Evolutionary conservation across 148 eudicot genomes (phyloP), one percentile per base, ranked within the genome.

Genomic region (Camellia lanceoleosa): DNA sequence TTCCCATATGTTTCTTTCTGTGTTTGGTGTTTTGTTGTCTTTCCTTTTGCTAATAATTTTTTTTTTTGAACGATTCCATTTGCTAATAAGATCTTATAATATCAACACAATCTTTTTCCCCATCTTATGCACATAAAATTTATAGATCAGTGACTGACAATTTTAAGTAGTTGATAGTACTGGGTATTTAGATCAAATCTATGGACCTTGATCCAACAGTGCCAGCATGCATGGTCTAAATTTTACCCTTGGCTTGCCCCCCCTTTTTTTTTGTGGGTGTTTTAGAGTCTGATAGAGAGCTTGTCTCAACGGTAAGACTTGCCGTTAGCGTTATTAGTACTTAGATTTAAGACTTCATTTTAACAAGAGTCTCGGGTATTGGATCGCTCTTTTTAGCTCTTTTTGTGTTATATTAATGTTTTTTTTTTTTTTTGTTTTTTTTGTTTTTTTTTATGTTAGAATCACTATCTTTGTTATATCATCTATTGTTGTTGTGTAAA

Each of bases 91-190:
- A 76, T 47, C 15, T 64, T 64, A 30, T 23, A 52, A 30, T 38
- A 63, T 23, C 55, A 49, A 3, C 11, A 2, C 20, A 2, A 44
- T 44, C 42, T 19, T 13, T 23, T 61, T 69, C 19, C 10, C 55
- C 58, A 71, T 44, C 41, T 75, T 14, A 58, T 58, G 44, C 46
- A 74, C 18, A 74, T 55, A 74, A n/a, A n/a, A 20, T 74, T 74
- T 59, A 15, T 12, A n/a, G 58, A 30, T 20, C 20, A 61, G 43
- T 76, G 41, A 46, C 44, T 63, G 11, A 20, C 0, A 76, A 0
- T n/a, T 75, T 23, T 76, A 3, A 23, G 23, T 19, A 65, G 42
- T 63, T 64, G 2, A 13, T 67, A 42, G 47, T 77, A 15, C 54
- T 6, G 11, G 60, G 6, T 4, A 38, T 67, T 9, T 38, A 54